A percentile compares a stretch with the other conserved stretches of the same genome.
Conservation (phyloP, 208 protist species). For the Acanthamoeba quina region DNA sequence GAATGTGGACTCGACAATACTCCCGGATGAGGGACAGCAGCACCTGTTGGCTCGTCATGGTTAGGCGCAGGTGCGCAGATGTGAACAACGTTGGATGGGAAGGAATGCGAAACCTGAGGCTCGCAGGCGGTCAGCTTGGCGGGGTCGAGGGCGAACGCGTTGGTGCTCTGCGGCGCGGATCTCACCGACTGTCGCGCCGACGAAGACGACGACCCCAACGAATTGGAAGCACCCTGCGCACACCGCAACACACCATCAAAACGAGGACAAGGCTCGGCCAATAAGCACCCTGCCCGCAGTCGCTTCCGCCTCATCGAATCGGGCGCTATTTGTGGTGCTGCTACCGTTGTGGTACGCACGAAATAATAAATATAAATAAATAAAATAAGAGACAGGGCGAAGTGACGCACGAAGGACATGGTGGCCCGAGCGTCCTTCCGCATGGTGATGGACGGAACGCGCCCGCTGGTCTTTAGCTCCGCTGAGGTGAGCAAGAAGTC, state of each 20-base stretch:
- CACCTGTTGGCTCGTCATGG: not conserved
- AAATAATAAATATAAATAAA: too few relatives aligned
- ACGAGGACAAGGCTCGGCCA: not conserved
- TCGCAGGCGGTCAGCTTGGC: slow-evolving; percentile 6
- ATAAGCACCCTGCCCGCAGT: too few relatives aligned
- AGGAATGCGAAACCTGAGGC: not conserved
- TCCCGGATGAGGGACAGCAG: slow-evolving; percentile 39
- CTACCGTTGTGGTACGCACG: too few relatives aligned
- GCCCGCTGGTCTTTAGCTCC: slow-evolving; percentile 25
- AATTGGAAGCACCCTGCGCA: not conserved
- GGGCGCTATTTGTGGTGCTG: too few relatives aligned
- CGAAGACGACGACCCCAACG: slow-evolving; percentile 23
- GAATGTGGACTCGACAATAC: slow-evolving; percentile 52
- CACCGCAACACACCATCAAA: not conserved
- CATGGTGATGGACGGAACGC: slow-evolving; percentile 47
- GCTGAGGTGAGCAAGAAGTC: not conserved
- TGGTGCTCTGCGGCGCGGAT: slow-evolving; percentile 14
- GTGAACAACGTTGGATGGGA: not conserved
- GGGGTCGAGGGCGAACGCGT: slow-evolving; percentile 33
- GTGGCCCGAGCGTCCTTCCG: not conserved
- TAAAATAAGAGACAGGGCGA: not conserved
- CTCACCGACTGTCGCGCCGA: not conserved
- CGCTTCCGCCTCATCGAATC: too few relatives aligned
- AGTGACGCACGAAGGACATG: slow-evolving; percentile 12
- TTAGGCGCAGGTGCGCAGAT: not conserved